Evolutionary conservation across 352 stramenopile species (phyloP), one percentile per base, ranked within the genome.

Genomic region (Pythium apleroticum): DNA sequence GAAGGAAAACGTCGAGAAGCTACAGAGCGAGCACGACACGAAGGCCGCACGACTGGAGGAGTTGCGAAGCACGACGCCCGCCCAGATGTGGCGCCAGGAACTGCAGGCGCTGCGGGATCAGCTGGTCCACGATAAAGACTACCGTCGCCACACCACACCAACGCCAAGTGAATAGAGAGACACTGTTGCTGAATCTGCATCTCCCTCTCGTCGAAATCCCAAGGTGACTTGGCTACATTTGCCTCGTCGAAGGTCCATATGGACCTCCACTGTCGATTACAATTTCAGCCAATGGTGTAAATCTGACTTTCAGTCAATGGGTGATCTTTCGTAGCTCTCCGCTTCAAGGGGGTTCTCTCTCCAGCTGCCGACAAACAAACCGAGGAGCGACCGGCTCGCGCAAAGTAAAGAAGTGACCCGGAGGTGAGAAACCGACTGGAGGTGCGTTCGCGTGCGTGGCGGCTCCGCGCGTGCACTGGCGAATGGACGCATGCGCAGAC

Each of bases 1-100:
- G 5, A 91, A 96, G 55, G 97, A 99, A 75, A 91, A 97, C 63
- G 86, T 93, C 5, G 83, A 98, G 45, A 84, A 96, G 41, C 78
- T 99, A 45, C 81, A 96, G 63, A 84, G 76, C 41, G 85, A 99
- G 71, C 89, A 97, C 54, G 81, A 89, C 60, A 79, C 78, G 31
- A 98, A 98, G 81, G 81, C 88, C 25, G 60, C 75, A 10, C 91
- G 93, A 60, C 81, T 99, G n/a, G 75, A 89, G 41, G 74, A 85
- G 57, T 80, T 99, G 48, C 79, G 96, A 46, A 69, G 66, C 6
- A 98, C 86, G 49, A 84, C 79, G 19, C 87, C 90, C 4, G 81
- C 86, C 55, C 60, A 95, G n/a, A 83, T 98, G 58, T 99, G 95
- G 95, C 75, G 78, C 11, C 57, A 59, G 22, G 88, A 95, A 61